phyloP scores from a whole-genome alignment of 2,329 filamentous ascomycete genomes.

The Emericellopsis atlantica region DNA sequence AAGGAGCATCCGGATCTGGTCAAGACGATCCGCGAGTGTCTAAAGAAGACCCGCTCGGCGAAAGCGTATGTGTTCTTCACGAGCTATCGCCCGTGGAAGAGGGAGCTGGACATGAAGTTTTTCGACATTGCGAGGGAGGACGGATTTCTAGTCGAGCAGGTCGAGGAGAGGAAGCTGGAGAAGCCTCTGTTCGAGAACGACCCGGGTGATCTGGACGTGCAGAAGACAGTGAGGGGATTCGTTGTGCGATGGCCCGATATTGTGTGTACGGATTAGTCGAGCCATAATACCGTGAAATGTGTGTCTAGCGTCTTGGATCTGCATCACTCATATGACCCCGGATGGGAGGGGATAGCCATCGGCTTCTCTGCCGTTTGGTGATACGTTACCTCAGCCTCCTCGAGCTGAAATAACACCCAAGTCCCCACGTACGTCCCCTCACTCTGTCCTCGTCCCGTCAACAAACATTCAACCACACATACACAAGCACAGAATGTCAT shows the following conservation, averaged over 20 bases:
- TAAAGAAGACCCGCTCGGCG: constrained; percentile 40
- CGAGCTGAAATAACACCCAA: no score
- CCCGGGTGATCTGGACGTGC: constrained; percentile 67
- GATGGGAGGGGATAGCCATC: background rate
- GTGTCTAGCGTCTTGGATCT: no score
- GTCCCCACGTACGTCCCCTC: no score
- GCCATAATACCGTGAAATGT: background rate
- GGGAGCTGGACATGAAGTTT: constrained; percentile 74
- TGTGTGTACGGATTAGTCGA: no score
- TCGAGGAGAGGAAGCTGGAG: constrained; percentile 72
- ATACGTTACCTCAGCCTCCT: no score
- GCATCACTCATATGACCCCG: background rate
- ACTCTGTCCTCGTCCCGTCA: no score
- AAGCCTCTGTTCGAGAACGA: constrained; percentile 84
- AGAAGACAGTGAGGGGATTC: constrained; percentile 75
- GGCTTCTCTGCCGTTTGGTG: no score
- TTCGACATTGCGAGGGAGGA: constrained; percentile 62
- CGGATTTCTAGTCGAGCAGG: constrained; percentile 67
- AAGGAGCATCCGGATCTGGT: constrained; percentile 73
- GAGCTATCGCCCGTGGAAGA: constrained; percentile 83
- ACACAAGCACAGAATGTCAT: background rate
- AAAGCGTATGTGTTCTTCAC: constrained; percentile 85
- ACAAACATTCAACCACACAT: no score
- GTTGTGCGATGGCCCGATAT: constrained; percentile 49
- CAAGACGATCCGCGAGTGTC: constrained; percentile 53